These are phyloP conservation scores for Phialophora chinensis DNA, from an alignment of 2,329 filamentous ascomycete genomes.

Conservation along the genomic window DNA sequence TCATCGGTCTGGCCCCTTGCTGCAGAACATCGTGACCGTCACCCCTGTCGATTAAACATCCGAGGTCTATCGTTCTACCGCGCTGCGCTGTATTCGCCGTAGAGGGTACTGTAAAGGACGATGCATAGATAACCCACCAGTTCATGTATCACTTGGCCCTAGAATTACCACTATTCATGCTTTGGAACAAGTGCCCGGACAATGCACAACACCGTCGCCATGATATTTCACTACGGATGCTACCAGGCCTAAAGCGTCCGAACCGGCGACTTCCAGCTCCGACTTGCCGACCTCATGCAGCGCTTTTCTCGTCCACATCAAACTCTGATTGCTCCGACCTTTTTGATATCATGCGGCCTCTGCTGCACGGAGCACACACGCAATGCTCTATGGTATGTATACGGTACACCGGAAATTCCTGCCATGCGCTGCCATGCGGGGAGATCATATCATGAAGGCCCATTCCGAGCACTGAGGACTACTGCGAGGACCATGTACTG, in stretches of 20 bases:
- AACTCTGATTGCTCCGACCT: background rate
- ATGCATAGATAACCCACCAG: conserved; percentile 1
- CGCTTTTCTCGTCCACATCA: background rate
- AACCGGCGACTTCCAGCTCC: background rate
- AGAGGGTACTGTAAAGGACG: background rate
- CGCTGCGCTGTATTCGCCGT: no score
- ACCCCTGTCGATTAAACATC: background rate
- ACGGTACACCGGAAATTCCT: no score
- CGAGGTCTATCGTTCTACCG: background rate
- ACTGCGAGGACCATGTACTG: no score
- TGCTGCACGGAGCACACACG: no score
- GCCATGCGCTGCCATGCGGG: no score
- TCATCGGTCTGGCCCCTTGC: background rate
- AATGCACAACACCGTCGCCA: background rate
- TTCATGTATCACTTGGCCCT: background rate
- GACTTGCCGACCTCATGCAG: conserved; percentile 5
- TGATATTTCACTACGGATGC: background rate
- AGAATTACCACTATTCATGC: background rate
- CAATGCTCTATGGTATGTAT: no score
- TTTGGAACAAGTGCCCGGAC: conserved; percentile 8
- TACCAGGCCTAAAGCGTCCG: conserved; percentile 4
- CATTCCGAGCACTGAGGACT: no score
- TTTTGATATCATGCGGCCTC: background rate
- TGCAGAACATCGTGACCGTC: background rate
- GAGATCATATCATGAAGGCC: no score